Conservation (phyloP, 768 basidiomycete species). For the Calvatia gigantea region DNA sequence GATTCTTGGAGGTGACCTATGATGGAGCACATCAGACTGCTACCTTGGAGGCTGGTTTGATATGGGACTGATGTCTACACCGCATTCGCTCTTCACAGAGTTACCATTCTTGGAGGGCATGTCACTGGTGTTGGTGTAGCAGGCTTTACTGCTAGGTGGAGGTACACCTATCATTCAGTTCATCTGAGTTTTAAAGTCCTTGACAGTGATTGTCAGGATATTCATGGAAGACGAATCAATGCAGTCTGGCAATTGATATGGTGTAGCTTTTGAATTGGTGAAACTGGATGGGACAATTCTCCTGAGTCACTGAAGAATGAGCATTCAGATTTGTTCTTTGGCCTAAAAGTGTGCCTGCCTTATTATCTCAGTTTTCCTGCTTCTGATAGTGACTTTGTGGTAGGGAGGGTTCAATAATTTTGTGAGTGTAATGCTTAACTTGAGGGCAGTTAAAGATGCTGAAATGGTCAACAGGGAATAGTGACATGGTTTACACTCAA, state of each 20-base stretch:
- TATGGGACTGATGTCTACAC: conserved; percentile 67
- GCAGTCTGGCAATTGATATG: conserved; percentile 57
- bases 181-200: conserved; percentile 8
- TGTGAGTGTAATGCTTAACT: conserved; percentile 18
- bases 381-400: background rate
- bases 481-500: conserved; percentile 56
- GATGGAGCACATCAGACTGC: conserved; percentile 35
- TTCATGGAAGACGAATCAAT: conserved; percentile 61
- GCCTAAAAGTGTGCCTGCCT: conserved; percentile 16
- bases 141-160: conserved; percentile 58
- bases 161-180: conserved; percentile 22
- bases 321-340: conserved; percentile 38
- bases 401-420: conserved; percentile 68
- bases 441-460: background rate
- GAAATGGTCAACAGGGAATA: conserved; percentile 37
- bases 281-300: conserved; percentile 47
- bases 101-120: conserved; percentile 58
- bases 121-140: conserved; percentile 58
- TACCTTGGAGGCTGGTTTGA: conserved; percentile 40
- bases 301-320: conserved; percentile 29
- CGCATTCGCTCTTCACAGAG: conserved; percentile 42
- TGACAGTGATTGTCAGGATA: conserved; percentile 44
- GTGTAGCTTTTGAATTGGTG: conserved; percentile 56
- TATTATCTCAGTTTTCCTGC: background rate
- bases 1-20: conserved; percentile 44